Base-by-base conservation (phyloP, 148 eudicot genomes). In the Chenopodium quinoa region DNA sequence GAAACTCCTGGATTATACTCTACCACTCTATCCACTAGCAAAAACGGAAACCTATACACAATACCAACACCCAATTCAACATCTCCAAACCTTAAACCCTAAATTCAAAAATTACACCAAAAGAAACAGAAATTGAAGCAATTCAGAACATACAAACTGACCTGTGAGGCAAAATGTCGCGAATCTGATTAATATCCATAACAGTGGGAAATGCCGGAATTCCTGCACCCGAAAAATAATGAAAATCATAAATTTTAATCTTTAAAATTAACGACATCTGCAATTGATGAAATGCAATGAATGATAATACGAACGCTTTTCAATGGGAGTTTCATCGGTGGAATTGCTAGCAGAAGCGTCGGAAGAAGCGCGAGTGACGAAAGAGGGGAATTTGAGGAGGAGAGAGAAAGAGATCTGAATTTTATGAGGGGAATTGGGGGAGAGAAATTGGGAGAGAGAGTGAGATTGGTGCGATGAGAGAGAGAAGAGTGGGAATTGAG, bases 21-120 rank as follows among this genome's bases (percentile, higher is more conserved):
- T 63, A 93, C 79, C 90, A 96, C 99, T 91, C 98, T 93, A 96
- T 96, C 99, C 85, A 96, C 98, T 76, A 96, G 82, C 81, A 96
- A 83, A 87, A 96, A 93, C 4, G 99, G 99, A 84, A 89, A 96
- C 52, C 99, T 96, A 83, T 64, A 73, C 76, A 75, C 44, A 44
- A 48, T 78, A 76, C 25, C 31, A 85, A 34, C 27, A 40, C 23
- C 58, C 69, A 14, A 73, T 23, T 40, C 31, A 34, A 14, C 31
- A 72, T 73, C 16, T 16, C 27, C 62, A 72, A 79, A 75, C 85
- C 71, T 22, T 72, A 64, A 77, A 64, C 76, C 44, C 44, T 22
- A 58, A 14, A 71, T 7, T n/a, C 31, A 50, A 50, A 12, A n/a
- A 40, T 40, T 40, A 40, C 0, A 40, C 44, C 44, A 40, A 40